phyloP scores from a whole-genome alignment of 164 flowering plant species.

The Vitis vinifera region DNA sequence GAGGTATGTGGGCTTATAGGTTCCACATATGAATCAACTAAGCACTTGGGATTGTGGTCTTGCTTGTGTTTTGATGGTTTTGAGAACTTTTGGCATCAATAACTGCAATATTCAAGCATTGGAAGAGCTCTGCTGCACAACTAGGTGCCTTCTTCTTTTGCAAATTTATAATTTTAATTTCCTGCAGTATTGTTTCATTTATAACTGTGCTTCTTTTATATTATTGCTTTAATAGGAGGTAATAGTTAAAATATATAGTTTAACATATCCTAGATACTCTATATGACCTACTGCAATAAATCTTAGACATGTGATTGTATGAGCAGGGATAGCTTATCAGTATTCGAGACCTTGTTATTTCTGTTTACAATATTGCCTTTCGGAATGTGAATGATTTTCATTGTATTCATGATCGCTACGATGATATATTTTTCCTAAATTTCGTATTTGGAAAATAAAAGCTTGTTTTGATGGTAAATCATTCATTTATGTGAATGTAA shows the following conservation, averaged over 20 bases:
- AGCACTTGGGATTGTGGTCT: conserved; percentile 95
- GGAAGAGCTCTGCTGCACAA: conserved; percentile 69
- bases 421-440: no score
- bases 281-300: not conserved
- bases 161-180: not conserved
- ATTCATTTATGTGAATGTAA: no score
- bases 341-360: not conserved
- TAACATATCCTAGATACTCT: not conserved
- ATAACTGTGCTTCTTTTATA: not conserved
- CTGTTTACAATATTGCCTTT: not conserved
- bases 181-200: not conserved
- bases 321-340: not conserved
- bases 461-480: no score
- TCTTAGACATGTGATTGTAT: not conserved
- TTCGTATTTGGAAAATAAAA: no score
- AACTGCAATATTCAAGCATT: conserved; percentile 46
- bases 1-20: conserved; percentile 41
- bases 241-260: not conserved
- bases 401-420: no score
- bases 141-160: conserved; percentile 46
- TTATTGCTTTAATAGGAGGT: not conserved
- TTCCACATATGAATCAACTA: conserved; percentile 80
- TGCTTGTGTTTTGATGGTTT: conserved; percentile 90
- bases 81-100: conserved; percentile 65
- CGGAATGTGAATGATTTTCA: no score